Conservation (phyloP, 805 yeast species). For the Alloascoidea africana region DNA sequence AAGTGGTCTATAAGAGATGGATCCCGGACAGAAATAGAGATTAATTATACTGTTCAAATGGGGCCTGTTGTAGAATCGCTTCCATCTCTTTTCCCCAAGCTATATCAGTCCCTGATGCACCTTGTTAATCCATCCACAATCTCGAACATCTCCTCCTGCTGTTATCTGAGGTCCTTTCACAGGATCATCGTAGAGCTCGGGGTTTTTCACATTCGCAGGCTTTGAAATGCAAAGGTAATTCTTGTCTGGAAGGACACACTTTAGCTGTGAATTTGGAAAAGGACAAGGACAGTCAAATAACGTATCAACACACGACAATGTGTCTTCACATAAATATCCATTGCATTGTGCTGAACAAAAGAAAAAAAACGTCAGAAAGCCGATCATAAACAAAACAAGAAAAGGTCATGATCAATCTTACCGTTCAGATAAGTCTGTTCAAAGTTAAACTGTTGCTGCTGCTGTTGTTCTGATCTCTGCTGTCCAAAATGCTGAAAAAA, state of each 20-base stretch:
- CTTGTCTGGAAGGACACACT: constrained; percentile 59
- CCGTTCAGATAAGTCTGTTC: constrained; percentile 23
- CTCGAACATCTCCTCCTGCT: constrained; percentile 39
- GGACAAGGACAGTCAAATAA: constrained; percentile 82
- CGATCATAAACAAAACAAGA: too few relatives aligned
- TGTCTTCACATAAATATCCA: constrained; percentile 68
- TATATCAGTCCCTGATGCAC: constrained; percentile 44
- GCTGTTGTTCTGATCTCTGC: constrained; percentile 11
- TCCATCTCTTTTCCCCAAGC: neutral
- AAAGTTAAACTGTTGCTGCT: constrained; percentile 20
- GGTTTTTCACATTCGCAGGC: constrained; percentile 38
- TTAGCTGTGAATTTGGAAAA: constrained; percentile 70
- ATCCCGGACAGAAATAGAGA: constrained; percentile 74
- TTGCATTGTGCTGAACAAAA: constrained; percentile 30
- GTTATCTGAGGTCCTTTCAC: constrained; percentile 27
- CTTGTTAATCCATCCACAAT: constrained; percentile 73
- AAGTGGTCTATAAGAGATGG: constrained; percentile 69
- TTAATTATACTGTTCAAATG: constrained; percentile 14
- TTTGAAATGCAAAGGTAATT: constrained; percentile 72
- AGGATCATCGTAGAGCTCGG: constrained; percentile 26
- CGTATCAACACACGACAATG: constrained; percentile 56
- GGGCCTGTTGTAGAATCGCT: neutral
- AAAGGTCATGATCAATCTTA: too few relatives aligned
- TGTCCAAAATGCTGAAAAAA: constrained; percentile 11
- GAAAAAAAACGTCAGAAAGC: neutral